These are phyloP conservation scores for Debaryomyces coudertii DNA, from an alignment of 1,139 yeast species.

Conservation along the genomic window DNA sequence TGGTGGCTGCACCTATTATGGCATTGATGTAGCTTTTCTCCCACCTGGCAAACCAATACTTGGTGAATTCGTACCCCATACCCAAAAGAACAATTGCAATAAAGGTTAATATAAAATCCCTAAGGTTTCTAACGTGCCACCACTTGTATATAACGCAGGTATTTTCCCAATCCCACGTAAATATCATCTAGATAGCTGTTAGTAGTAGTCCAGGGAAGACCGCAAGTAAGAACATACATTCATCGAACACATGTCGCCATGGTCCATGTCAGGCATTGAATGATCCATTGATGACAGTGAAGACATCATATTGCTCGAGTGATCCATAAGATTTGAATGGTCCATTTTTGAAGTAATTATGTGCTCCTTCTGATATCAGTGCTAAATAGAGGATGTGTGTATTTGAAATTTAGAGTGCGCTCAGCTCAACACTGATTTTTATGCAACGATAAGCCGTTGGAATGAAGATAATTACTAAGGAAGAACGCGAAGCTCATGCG, in stretches of 20 bases:
- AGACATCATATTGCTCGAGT: constrained; percentile 2
- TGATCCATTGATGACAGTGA: constrained; percentile 30
- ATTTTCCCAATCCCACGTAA: constrained; percentile 78
- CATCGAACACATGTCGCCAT: constrained; percentile 57
- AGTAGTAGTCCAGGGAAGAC: constrained; percentile 3
- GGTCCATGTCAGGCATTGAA: constrained; percentile 30
- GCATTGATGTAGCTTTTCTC: constrained; percentile 21
- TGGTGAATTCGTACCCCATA: constrained; percentile 63
- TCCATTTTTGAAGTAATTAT: background rate
- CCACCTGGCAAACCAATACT: constrained; percentile 41
- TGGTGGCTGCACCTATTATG: constrained; percentile 20
- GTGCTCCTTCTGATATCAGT: background rate
- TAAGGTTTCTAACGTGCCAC: constrained; percentile 72
- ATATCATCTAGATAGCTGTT: constrained; percentile 57
- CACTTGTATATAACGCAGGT: constrained; percentile 72
- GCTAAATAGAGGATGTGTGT: too few relatives aligned
- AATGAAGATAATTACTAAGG: constrained; percentile 45
- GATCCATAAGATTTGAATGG: constrained; percentile 1
- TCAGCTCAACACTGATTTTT: background rate
- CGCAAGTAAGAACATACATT: constrained; percentile 33
- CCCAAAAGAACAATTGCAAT: constrained; percentile 52
- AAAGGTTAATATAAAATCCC: constrained; percentile 56
- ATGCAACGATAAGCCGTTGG: background rate
- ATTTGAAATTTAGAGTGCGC: background rate
- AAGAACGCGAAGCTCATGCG: constrained; percentile 48